Base-by-base conservation (phyloP, 2,329 filamentous ascomycete genomes). In the Fusarium chlamydosporum region DNA sequence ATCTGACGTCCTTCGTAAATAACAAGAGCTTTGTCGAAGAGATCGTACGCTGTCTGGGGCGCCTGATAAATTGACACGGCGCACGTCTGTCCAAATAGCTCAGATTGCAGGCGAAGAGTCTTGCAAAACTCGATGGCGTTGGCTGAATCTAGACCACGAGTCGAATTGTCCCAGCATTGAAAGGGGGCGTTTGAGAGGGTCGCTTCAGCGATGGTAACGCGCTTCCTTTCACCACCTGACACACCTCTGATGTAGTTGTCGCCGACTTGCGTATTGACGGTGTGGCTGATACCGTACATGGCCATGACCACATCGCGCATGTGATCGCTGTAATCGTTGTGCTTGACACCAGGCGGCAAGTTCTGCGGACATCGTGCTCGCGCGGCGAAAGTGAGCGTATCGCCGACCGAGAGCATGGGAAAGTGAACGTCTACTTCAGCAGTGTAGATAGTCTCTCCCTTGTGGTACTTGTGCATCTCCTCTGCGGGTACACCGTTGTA, bases 201-300 rank as follows among this genome's bases (percentile, higher is more conserved):
- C 0, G 90, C 92, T 76, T 94, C 91, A 1, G 91, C 90, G 68
- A 94, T 93, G 23, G 88, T 90, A 6, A 93, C 91, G 72, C 91
- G 89, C 77, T 94, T 94, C 26, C 91, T 82, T 78, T 94, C 92
- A 46, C 92, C 92, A 65, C 92, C 92, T 40, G 88, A 91, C 0
- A 94, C 89, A 75, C 92, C 92, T 37, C 91, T 86, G 8, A 90
- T 85, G 72, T 80, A 84, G 67, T 90, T 88, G 72, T 93, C 88
- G 29, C 92, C 92, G 7, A 94, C 91, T 2, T 87, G 82, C 0
- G 92, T 94, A 72, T 92, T 85, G 71, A 87, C 86, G 0, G 91
- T 93, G 73, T 94, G 91, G 18, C 82, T 84, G 59, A 94, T 93
- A 4, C 91, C 91, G 68, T 94, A 94, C 81, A 73, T 62, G 15